Evolutionary conservation across 768 basidiomycete genomes (phyloP), one percentile per base, ranked within the genome.

Genomic region (Rhodosporidiobolus sp.): DNA sequence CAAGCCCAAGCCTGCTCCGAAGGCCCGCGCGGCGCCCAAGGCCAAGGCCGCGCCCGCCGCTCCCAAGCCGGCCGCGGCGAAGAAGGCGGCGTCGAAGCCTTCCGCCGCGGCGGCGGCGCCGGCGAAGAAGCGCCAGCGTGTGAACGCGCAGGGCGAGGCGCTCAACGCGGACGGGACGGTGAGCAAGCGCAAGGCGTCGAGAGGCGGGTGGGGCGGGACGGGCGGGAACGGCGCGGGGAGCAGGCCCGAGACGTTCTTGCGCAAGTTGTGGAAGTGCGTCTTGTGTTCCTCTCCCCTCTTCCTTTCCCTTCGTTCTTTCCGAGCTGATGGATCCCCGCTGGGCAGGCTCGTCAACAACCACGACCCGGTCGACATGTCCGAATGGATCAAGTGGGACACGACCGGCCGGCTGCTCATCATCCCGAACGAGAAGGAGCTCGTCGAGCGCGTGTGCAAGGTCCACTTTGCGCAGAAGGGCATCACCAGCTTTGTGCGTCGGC

Each of bases 231-330:
- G 50, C 5, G 28, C 30, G 26, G 61, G 67, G 24, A 62, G 30
- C 6, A n/a, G 71, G 38, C 71, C 71, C 2, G 71, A 72, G 35
- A 72, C 71, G 60, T 72, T 72, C 53, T 38, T 72, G 49, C 53
- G 53, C 8, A 72, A 72, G 57, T n/a, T 72, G 34, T 72, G 71
- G 71, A 72, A 72, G 71, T 72, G 62, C n/a, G 71, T 72, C 52
- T 3, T 16, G 10, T 30, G 35, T 32, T 8, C 14, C 58, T 5
- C n/a, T 17, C 45, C 50, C 26, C 58, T 60, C 66, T 63, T 17
- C 9, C 26, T 28, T 28, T 10, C 54, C 30, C 16, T 55, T 28
- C 28, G 16, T 28, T 35, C 55, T 32, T 9, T n/a, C 22, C 52
- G 26, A 43, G 8, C 52, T 26, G 26, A 8, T 26, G 5, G 49